A percentile compares a stretch with the other conserved stretches of the same genome.
phyloP scores from a whole-genome alignment of 768 basidiomycete genomes.

The Solioccasus polychromus region DNA sequence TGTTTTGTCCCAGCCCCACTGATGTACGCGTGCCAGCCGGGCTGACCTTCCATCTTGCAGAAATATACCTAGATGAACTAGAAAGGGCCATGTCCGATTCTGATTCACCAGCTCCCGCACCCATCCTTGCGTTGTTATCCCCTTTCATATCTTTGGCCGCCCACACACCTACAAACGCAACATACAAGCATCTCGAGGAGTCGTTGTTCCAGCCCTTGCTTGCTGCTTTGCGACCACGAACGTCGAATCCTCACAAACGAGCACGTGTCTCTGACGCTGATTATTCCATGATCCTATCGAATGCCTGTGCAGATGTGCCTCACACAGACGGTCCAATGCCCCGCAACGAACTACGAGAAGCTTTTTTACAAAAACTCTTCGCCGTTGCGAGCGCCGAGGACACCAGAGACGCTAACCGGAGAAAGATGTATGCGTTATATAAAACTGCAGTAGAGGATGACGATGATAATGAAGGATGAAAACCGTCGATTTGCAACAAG shows the following conservation, averaged over 20 bases:
- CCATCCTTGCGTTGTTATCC: conserved; percentile 51
- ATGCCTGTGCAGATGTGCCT: conserved; percentile 50
- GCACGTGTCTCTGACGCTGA: conserved; percentile 30
- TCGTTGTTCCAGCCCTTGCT: conserved; percentile 71
- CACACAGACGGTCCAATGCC: conserved; percentile 36
- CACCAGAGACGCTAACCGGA: conserved; percentile 74
- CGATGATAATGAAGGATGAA: conserved; percentile 29
- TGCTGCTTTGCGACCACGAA: conserved; percentile 41
- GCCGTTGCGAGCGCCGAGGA: conserved; percentile 68
- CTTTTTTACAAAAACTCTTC: conserved; percentile 64
- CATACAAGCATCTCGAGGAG: conserved; percentile 71
- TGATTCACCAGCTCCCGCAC: conserved; percentile 37
- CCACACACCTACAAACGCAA: conserved; percentile 56
- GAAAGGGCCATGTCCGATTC: conserved; percentile 53
- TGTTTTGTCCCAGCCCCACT: conserved; percentile 45
- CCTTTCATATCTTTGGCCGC: conserved; percentile 78
- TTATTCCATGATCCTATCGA: conserved; percentile 47
- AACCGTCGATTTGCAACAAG: not conserved
- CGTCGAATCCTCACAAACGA: conserved; percentile 47
- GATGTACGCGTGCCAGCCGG: conserved; percentile 75
- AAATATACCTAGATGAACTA: conserved; percentile 89
- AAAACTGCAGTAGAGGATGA: conserved; percentile 55
- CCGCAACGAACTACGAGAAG: conserved; percentile 43
- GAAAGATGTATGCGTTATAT: conserved; percentile 83
- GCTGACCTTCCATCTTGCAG: conserved; percentile 81